Conservation (phyloP, 108 stramenopile genomes). For the Parietichytrium sp. region DNA sequence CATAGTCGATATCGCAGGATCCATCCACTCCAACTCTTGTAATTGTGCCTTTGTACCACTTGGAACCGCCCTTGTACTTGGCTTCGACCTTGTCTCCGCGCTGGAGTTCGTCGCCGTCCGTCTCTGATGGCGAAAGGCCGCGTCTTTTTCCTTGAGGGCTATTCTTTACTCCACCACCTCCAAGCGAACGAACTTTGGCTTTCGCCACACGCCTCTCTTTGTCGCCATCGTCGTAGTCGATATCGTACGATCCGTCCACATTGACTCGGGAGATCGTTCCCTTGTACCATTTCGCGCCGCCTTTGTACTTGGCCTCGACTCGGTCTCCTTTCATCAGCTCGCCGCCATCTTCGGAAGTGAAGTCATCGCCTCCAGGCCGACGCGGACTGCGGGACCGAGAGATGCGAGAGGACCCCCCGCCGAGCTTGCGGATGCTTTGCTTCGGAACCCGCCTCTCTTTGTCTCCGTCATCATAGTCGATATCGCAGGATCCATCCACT, state of each 20-base stretch:
- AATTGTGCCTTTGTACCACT: constrained; percentile 41
- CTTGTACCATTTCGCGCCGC: not conserved
- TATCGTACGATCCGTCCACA: constrained; percentile 16
- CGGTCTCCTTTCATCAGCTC: no score
- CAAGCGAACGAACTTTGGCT: not conserved
- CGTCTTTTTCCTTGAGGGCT: not conserved
- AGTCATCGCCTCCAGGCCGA: no score
- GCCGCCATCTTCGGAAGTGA: no score
- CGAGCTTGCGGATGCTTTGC: not conserved
- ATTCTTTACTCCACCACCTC: not conserved
- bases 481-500: constrained; percentile 53
- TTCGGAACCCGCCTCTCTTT: constrained; percentile 47
- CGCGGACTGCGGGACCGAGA: no score
- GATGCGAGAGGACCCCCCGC: not conserved
- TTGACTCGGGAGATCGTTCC: constrained; percentile 6
- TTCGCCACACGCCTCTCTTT: not conserved
- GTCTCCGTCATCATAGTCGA: constrained; percentile 60
- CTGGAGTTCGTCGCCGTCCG: not conserved
- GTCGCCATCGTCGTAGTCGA: constrained; percentile 41
- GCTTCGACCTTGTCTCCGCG: constrained; percentile 34
- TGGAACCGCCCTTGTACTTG: not conserved
- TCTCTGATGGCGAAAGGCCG: not conserved
- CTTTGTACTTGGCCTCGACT: no score
- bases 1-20: constrained; percentile 40
- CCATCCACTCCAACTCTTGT: not conserved